Conservation (phyloP, 1,139 yeast species). For the Zygosaccharomyces pseudobailii region DNA sequence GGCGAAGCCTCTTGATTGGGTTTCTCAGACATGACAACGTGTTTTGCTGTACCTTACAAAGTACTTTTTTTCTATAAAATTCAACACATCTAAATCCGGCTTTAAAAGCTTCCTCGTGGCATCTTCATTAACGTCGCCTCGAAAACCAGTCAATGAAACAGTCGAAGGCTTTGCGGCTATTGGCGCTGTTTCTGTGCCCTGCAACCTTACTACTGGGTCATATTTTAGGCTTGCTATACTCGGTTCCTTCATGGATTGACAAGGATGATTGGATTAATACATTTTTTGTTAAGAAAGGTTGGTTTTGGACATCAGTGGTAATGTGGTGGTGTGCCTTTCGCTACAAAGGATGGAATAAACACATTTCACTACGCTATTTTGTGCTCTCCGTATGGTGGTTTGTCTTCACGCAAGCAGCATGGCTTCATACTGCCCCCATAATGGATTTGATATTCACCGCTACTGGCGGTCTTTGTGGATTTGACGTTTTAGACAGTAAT, state of each 20-base stretch:
- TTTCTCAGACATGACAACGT: neutral
- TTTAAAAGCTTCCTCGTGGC: neutral
- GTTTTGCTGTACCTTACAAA: neutral
- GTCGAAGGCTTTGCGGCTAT: conserved; percentile 12
- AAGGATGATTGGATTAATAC: conserved; percentile 52
- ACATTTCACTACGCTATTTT: conserved; percentile 15
- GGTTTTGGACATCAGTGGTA: conserved; percentile 81
- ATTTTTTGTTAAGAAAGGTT: conserved; percentile 77
- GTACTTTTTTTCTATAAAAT: neutral
- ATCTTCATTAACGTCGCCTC: neutral
- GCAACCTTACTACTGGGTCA: conserved; percentile 31
- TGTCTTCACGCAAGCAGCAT: conserved; percentile 29
- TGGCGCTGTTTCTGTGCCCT: conserved; percentile 28
- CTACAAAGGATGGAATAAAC: conserved; percentile 11
- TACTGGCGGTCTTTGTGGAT: conserved; percentile 76
- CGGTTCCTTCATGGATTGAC: conserved; percentile 13
- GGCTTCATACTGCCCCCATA: conserved; percentile 45
- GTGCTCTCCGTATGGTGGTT: conserved; percentile 31
- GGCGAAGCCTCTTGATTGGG: neutral
- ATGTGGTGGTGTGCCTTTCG: conserved; percentile 30
- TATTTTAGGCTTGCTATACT: conserved; percentile 16
- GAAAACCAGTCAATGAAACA: neutral
- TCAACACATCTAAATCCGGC: neutral
- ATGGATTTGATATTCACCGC: conserved; percentile 79
- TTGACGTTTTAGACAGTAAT: conserved; percentile 23